Percentiles rank a stretch among this genome's conserved stretches.
phyloP scores from a whole-genome alignment of 2,329 filamentous ascomycete genomes.

The Zopfia rhizophila region DNA sequence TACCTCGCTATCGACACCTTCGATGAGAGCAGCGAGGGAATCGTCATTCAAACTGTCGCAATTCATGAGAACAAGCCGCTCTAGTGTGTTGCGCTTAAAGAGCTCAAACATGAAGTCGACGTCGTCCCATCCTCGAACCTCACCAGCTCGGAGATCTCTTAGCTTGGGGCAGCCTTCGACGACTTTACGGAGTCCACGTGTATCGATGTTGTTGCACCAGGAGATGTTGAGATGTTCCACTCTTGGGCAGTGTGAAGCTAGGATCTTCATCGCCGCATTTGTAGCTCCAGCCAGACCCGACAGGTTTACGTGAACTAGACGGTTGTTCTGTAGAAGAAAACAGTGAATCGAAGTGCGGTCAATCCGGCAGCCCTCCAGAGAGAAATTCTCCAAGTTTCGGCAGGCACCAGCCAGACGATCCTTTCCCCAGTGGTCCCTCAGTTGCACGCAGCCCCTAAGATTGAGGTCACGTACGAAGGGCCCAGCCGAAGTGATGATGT shows the following conservation, averaged over 20 bases:
- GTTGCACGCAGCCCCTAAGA: conserved; percentile 87
- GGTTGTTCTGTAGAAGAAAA: conserved; percentile 79
- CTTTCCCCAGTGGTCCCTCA: conserved; percentile 81
- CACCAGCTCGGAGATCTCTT: conserved; percentile 82
- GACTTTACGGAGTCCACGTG: conserved; percentile 77
- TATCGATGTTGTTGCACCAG: conserved; percentile 90
- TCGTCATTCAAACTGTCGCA: conserved; percentile 82
- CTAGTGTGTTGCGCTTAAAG: conserved; percentile 82
- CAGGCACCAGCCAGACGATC: conserved; percentile 85
- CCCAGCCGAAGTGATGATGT: conserved; percentile 84
- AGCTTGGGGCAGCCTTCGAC: conserved; percentile 77
- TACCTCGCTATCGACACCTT: conserved; percentile 79
- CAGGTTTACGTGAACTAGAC: conserved; percentile 85
- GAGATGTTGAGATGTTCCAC: conserved; percentile 90
- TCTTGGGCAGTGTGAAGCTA: conserved; percentile 81
- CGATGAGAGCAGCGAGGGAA: conserved; percentile 76
- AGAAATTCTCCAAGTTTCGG: conserved; percentile 86
- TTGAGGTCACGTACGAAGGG: conserved; percentile 93
- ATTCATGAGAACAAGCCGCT: conserved; percentile 82
- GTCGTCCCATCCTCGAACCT: conserved; percentile 82
- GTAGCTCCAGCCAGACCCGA: conserved; percentile 82
- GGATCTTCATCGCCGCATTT: conserved; percentile 86
- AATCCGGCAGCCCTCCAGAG: conserved; percentile 88
- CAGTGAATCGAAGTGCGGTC: conserved; percentile 82
- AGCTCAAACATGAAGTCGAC: conserved; percentile 76